Base-by-base conservation (phyloP, 2,329 filamentous ascomycete species). In the Claviceps sorghi region DNA sequence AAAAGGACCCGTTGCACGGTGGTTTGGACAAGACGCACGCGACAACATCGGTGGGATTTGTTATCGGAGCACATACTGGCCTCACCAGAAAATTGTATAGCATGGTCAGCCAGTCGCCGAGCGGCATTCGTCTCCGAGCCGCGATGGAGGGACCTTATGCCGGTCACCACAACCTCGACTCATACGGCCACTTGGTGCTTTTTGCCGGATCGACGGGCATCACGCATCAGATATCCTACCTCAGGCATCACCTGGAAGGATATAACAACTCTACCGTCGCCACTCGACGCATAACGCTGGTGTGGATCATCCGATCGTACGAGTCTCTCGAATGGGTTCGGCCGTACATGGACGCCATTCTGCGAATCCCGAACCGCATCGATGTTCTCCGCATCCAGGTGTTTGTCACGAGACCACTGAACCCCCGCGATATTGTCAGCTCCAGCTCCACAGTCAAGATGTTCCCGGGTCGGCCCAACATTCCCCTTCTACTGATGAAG, bases 201-300 rank as follows among this genome's bases (percentile, higher is more conserved):
- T 89, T 96, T 64, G 90, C 91, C 13, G 90, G 89, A 53, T 88
- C 91, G 53, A 89, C 93, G 5, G 93, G 93, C 56, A 97, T 98
- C 69, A 95, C 91, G 1, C 91, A 97, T 66, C 89, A 95, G 65
- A 80, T 97, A 32, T 87, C 89, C 36, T 95, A 94, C 66, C 78
- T 96, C 9, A 83, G 82, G 52, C 84, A 93, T 50, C 73, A 91
- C 4, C 77, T 91, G 54, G 71, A 81, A 51, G 84, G 84, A 4
- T 84, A 78, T 66, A 79, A 80, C 51, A 72, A 79, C 1, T 79
- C 81, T 54, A 89, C 82, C 1, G 82, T 89, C 40, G 89, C 91
- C 4, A 88, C 88, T 3, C 83, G 89, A 50, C 82, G 84, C 42
- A 71, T 97, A 47, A 87, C 84, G 1, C 80, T 97, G 8, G 80